Conservation (phyloP, 148 eudicot genomes). For the Polygonum aviculare region DNA sequence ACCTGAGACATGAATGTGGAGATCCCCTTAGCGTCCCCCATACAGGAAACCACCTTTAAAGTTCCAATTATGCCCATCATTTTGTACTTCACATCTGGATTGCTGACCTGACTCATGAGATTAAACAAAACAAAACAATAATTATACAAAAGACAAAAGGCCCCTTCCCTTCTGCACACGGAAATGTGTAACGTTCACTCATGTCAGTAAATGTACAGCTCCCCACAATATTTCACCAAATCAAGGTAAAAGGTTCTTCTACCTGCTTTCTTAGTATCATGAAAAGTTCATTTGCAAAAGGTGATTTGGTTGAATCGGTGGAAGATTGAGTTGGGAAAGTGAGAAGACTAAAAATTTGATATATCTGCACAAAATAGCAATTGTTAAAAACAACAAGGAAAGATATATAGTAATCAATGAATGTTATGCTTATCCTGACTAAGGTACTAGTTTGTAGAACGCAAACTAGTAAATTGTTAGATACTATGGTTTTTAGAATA, state of each 20-base stretch:
- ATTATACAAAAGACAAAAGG: background rate
- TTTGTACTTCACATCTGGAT: slow-evolving; percentile 49
- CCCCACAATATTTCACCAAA: background rate
- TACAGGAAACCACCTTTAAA: slow-evolving; percentile 34
- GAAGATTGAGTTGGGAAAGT: slow-evolving; percentile 33
- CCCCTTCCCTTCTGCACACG: background rate
- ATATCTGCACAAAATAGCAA: slow-evolving; percentile 30
- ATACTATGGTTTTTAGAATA: background rate
- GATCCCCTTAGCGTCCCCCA: slow-evolving; percentile 30
- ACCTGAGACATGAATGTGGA: slow-evolving; percentile 32
- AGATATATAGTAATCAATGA: background rate
- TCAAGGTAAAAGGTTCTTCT: background rate
- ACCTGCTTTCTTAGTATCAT: slow-evolving; percentile 61
- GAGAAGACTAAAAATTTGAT: slow-evolving; percentile 42
- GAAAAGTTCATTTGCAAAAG: slow-evolving; percentile 45
- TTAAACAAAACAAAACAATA: background rate
- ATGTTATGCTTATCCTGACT: background rate
- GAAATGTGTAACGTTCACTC: background rate
- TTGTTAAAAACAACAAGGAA: background rate
- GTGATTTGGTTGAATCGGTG: slow-evolving; percentile 29
- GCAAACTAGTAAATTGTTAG: background rate
- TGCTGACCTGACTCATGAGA: slow-evolving; percentile 26
- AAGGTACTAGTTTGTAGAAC: background rate
- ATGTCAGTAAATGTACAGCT: background rate
- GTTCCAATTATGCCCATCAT: slow-evolving; percentile 61